Evolutionary conservation across 306 rosid species (phyloP), one percentile per base, ranked within the genome.

Genomic region (Rosa multiflora): DNA sequence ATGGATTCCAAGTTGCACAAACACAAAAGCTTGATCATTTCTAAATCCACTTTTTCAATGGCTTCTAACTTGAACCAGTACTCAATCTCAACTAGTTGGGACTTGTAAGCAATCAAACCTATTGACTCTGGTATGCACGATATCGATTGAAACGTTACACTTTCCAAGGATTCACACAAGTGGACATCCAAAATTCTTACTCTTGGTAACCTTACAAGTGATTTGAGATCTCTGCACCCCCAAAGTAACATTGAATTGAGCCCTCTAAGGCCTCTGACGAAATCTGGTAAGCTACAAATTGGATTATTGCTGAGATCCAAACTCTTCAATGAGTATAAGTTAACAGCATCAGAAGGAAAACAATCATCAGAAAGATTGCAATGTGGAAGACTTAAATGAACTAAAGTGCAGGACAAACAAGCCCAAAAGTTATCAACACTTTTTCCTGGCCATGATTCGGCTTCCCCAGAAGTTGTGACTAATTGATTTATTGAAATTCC

Each of bases 151-250:
- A 20, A 39, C 20, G 77, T 6, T n/a, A 73, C 5, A 12, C 39
- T 39, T 7, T 73, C 3, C 37, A 73, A 37, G 18, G 49, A 73
- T 29, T 1, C 4, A 5, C 32, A 29, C 32, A 29, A 29, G 32
- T 29, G 32, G 32, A 29, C 32, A 29, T 29, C 32, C 32, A 29
- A 29, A 29, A 1, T 29, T 29, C 9, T 4, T 32, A 18, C 64
- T 35, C 7, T 10, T 3, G 66, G 77, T 56, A 73, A 10, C 49
- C 49, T n/a, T 6, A 35, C 7, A 73, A 73, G 49, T 0, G 39
- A 73, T n/a, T n/a, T 6, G 7, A 73, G 77, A 29, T 0, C 11
- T 0, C 0, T 3, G n/a, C 66, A 53, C 0, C 0, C 0, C 0
- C 0, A 8, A 73, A n/a, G 5, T 29, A 40, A 4, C 13, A 9